Base-by-base conservation (phyloP, 2,329 filamentous ascomycete genomes). In the Aureobasidium uvarum region DNA sequence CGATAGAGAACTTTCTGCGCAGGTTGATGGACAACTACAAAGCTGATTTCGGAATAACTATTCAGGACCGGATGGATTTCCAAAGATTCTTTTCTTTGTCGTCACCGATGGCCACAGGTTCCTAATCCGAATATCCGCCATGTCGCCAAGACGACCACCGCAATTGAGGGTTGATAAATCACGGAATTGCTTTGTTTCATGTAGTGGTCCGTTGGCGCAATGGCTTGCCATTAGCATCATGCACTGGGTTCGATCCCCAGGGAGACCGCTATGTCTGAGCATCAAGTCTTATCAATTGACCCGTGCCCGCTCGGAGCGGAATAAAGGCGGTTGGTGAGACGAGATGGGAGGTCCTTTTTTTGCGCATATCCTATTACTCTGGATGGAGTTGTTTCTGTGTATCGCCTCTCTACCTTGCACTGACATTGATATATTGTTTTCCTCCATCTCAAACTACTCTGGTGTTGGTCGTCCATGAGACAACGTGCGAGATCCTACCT, bases 141-240 rank as follows among this genome's bases (percentile, higher is more conserved):
- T 36, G 25, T n/a, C 41, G 41, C 55, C 55, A 59, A 59, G 55
- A 28, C 41, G 5, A 59, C 18, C 6, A 23, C 33, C 31, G 14
- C 25, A 31, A 10, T 43, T 4, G 23, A 62, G 7, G 28, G 20
- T 13, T 48, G n/a, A 50, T 50, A 50, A 62, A 20, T 14, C 31
- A 25, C 20, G 11, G 33, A 39, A 31, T 38, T 50, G 11, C 1
- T 8, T 43, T 16, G 38, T 38, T 8, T 33, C 20, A 20, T 62
- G 58, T 62, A 52, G 59, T 23, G 59, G 46, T 48, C 38, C 46
- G 50, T 38, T 62, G 46, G 59, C 38, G 59, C 38, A 52, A 31
- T 52, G 45, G 46, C 23, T 41, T 31, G 16, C 23, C 59, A 20
- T 39, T 18, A 18, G n/a, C 36, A 14, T 25, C n/a, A 28, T n/a